phyloP scores from a whole-genome alignment of 192 early-diverging fungal genomes.

The Geranomyces michiganensis region DNA sequence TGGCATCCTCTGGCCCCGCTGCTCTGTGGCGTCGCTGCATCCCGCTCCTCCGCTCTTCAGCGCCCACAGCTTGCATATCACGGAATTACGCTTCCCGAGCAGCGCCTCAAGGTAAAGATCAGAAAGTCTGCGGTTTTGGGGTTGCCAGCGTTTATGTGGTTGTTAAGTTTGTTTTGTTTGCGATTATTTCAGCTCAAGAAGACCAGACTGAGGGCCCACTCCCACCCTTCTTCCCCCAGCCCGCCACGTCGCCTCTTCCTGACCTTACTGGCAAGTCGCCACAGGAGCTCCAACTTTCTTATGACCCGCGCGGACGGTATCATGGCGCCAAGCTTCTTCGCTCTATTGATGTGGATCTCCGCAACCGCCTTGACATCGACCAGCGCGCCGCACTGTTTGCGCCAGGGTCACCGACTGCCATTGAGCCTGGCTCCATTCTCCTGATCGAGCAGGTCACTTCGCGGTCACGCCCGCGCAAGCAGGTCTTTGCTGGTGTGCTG shows the following conservation, averaged over 20 bases:
- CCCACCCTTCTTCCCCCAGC: slow-evolving; percentile 41
- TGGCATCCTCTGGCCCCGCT: no score
- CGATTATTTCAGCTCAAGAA: not conserved
- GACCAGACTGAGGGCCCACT: slow-evolving; percentile 26
- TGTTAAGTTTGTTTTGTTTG: no score
- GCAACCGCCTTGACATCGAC: slow-evolving; percentile 48
- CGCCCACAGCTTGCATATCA: no score
- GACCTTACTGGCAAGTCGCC: slow-evolving; percentile 28
- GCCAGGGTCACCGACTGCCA: slow-evolving; percentile 28
- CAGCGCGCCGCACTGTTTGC: slow-evolving; percentile 44
- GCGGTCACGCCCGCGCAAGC: slow-evolving; percentile 42
- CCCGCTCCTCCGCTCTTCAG: no score
- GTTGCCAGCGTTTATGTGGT: no score
- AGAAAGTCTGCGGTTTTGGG: no score
- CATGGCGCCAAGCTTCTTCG: slow-evolving; percentile 41
- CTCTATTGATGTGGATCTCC: slow-evolving; percentile 50
- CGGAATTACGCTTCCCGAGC: no score
- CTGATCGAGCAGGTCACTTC: slow-evolving; percentile 55
- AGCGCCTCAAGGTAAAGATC: no score
- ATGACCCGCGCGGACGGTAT: slow-evolving; percentile 35
- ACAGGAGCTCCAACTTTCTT: slow-evolving; percentile 30
- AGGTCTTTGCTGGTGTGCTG: slow-evolving; percentile 55
- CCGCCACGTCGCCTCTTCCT: slow-evolving; percentile 26
- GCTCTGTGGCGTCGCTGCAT: no score
- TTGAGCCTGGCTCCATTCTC: slow-evolving; percentile 53